phyloP scores from a whole-genome alignment of 2,329 filamentous ascomycete species.

The Emergomyces pasteurianus region DNA sequence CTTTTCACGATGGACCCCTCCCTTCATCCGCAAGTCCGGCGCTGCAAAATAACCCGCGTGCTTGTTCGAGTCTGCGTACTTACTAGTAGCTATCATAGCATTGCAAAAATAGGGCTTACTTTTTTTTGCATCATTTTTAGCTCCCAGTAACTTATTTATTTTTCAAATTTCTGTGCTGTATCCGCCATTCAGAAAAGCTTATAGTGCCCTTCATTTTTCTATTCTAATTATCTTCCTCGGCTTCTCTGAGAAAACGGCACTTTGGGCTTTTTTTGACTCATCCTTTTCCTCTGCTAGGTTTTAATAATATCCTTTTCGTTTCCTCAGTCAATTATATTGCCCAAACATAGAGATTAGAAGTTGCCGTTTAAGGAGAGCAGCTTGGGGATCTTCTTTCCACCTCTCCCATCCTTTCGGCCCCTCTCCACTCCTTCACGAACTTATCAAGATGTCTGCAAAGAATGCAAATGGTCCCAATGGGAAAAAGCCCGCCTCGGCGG shows the following conservation, averaged over 20 bases:
- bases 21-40: not conserved
- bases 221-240: not conserved
- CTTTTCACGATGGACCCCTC: not conserved
- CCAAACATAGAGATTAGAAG: not conserved
- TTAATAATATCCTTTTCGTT: not conserved
- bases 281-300: not conserved
- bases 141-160: not conserved
- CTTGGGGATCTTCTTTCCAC: not conserved
- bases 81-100: not conserved
- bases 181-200: not conserved
- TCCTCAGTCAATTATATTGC: not conserved
- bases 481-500: slow-evolving; percentile 71
- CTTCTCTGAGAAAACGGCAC: not conserved
- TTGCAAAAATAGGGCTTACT: not conserved
- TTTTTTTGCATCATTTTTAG: not conserved
- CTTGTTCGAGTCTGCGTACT: not conserved
- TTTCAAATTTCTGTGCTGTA: not conserved
- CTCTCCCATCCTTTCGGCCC: not conserved
- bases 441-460: slow-evolving; percentile 46
- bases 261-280: not conserved
- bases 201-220: not conserved
- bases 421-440: not conserved
- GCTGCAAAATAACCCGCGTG: not conserved
- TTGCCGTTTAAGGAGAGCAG: not conserved
- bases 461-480: slow-evolving; percentile 33